Base-by-base conservation (phyloP, 345 rosid species). In the Rhodamnia rubescens region DNA sequence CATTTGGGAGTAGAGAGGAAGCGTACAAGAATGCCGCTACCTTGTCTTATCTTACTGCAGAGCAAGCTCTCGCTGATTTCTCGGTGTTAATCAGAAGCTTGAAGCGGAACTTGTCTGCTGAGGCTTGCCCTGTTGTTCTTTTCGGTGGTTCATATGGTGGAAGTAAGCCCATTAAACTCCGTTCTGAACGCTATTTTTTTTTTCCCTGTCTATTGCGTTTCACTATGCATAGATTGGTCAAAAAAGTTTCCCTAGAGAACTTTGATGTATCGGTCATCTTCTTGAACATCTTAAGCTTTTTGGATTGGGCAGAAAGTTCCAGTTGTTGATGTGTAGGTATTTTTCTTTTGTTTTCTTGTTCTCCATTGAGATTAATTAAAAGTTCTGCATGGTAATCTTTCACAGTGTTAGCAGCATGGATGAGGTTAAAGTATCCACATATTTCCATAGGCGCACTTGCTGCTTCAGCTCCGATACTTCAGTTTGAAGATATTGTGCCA, bases 121-220 rank as follows among this genome's bases (percentile, higher is more conserved):
- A 94, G 90, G 95, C 90, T 24, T 97, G 92, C 32, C 98, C 98
- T 0, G 98, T 94, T 78, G 97, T 97, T 74, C 89, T 97, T 88
- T 97, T 97, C 83, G 99, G 99, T 2, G 99, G 99, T 86, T 97
- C 99, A 42, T 94, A 97, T 85, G 98, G 99, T 86, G 99, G 99
- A 93, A 89, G 96, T 42, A n/a, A 53, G 50, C 27, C 27, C 44
- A 16, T 49, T n/a, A 4, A 49, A 49, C 18, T 57, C 44, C 47
- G 11, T 44, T 27, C 51, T 69, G 8, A 16, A 49, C 32, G 36
- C 12, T 74, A 10, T 22, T n/a, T n/a, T n/a, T 11, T 11, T 47
- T 81, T 21, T 51, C 2, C 42, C 26, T 5, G 53, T 52, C 13
- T 82, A 51, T 21, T 59, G 78, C 32, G 44, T 0, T 69, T 69